Conservation (phyloP, 306 rosid species). For the Inga leiocalycina region DNA sequence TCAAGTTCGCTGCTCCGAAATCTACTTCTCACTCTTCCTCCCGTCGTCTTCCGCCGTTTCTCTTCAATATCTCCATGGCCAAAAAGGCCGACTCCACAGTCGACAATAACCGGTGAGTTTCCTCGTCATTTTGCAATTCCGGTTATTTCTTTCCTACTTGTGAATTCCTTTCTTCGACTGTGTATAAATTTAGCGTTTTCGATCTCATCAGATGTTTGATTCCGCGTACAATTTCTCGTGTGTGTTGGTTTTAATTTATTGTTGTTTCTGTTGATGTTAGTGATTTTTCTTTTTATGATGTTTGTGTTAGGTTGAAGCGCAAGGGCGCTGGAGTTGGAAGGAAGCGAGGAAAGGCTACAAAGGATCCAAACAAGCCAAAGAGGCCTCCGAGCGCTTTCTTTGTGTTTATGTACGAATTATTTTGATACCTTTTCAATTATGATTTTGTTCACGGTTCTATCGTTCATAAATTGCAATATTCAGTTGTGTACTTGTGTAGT, state of each 20-base stretch:
- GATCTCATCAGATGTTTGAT: neutral
- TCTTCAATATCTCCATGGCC: constrained; percentile 25
- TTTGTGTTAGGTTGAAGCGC: constrained; percentile 61
- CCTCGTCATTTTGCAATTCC: neutral
- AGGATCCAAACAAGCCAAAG: constrained; percentile 96
- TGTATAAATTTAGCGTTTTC: too few species aligned
- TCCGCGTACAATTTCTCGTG: neutral
- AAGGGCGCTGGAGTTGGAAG: constrained; percentile 66
- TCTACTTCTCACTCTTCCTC: constrained; percentile 10
- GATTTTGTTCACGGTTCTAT: neutral
- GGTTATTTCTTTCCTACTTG: neutral
- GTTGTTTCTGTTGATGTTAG: neutral
- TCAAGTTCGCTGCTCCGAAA: neutral
- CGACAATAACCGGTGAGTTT: constrained; percentile 55
- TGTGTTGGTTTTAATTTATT: neutral
- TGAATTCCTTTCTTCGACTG: neutral
- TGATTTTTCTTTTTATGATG: neutral
- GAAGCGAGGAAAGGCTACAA: constrained; percentile 63
- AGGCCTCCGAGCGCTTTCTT: constrained; percentile 97
- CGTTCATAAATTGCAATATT: neutral
- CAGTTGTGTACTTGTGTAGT: neutral
- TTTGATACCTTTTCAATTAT: neutral
- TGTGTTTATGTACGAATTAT: constrained; percentile 55
- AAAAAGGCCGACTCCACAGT: constrained; percentile 53
- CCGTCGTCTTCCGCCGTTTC: neutral